Evolutionary conservation across 768 basidiomycete species (phyloP), one percentile per base, ranked within the genome.

Genomic region (Nidularia sp.): DNA sequence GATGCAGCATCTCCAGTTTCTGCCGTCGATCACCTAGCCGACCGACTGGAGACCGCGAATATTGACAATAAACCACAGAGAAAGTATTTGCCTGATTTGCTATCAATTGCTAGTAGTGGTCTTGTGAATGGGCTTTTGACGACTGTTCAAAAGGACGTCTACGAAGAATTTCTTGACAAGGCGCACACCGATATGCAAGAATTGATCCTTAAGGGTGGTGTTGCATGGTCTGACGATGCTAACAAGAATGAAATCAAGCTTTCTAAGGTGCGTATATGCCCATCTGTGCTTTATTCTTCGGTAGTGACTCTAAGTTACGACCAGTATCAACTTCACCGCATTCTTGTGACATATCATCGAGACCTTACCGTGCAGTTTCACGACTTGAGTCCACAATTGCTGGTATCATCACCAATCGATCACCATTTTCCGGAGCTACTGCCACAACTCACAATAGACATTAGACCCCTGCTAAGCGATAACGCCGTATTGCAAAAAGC

Each of bases 351-450:
- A 0, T 72, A 71, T 50, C 83, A 89, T 60, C 68, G 70, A 7
- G 84, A 93, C 62, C 70, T 84, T 15, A 78, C 76, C 4, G 68
- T 94, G 15, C 80, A 78, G 50, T 88, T 94, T 65, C 81, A 83
- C 57, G 92, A 96, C 64, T 66, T 85, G 41, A 90, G 89, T 50
- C 76, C 83, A 3, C 84, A 87, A 31, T 72, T 92, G 2, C 68
- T 91, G 2, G 69, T 67, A n/a, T 55, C 64, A 47, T 51, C 80
- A 34, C 80, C 86, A 3, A 64, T 91, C 1, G 67, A 76, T 25
- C 71, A 77, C 49, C 75, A 83, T 52, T 93, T 83, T 59, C 92
- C 93, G 0, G 73, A 75, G n/a, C 69, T 78, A 1, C 71, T 91
- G 6, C 76, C 78, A 4, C 71, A 77, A 13, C 74, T 92, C 25